These are phyloP conservation scores for Penicillium alfredii DNA, from an alignment of 495 filamentous ascomycete species.

Conservation along the genomic window DNA sequence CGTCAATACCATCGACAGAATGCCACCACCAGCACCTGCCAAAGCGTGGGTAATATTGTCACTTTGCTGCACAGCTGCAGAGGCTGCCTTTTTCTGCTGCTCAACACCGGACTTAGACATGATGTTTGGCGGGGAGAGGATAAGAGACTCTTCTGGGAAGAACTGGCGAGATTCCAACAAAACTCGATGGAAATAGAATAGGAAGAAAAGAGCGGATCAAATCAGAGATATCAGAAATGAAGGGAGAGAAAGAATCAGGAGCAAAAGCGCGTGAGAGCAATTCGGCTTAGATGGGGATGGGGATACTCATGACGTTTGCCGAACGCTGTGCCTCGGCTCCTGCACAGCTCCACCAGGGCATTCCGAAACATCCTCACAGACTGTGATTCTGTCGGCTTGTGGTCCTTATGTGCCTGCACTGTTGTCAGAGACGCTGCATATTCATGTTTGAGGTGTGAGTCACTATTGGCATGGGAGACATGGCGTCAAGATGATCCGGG, in stretches of 20 bases:
- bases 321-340: slow-evolving; percentile 39
- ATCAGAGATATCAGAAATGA: slow-evolving; percentile 11
- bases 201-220: slow-evolving; percentile 2
- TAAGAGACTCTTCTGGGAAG: background rate
- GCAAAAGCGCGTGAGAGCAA: slow-evolving; percentile 28
- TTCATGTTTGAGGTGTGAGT: too few species aligned
- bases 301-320: slow-evolving; percentile 42
- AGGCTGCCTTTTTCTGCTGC: slow-evolving; percentile 33
- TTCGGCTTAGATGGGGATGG: slow-evolving; percentile 24
- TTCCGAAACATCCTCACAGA: slow-evolving; percentile 8
- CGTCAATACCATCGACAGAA: slow-evolving; percentile 94
- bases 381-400: too few species aligned
- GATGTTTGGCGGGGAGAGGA: slow-evolving; percentile 3
- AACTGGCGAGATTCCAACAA: background rate
- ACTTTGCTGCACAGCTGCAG: slow-evolving; percentile 60
- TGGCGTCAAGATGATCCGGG: too few species aligned
- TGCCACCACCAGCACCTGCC: slow-evolving; percentile 82
- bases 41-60: slow-evolving; percentile 90
- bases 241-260: slow-evolving; percentile 8
- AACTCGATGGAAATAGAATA: background rate
- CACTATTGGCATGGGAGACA: too few species aligned
- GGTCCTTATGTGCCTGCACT: too few species aligned
- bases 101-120: slow-evolving; percentile 40
- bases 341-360: slow-evolving; percentile 13
- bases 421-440: too few species aligned